Evolutionary conservation across 2,329 filamentous ascomycete genomes (phyloP).

Genomic region (Penicillium fuscoglaucum): DNA sequence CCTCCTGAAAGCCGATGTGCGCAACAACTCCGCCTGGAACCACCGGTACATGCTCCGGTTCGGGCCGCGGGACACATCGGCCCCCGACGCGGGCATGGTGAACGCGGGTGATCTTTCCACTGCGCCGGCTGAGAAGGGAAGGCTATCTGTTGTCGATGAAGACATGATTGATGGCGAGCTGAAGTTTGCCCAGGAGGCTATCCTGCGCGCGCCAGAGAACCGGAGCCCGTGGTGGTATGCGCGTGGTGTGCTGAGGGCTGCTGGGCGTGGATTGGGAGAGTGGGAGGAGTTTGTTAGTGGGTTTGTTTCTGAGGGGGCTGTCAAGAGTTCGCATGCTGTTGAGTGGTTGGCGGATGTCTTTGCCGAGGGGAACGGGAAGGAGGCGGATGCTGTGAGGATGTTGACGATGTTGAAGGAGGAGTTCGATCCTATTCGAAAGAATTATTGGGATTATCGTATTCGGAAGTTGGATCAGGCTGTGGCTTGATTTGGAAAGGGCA

Average conservation of each 20-base stretch:
- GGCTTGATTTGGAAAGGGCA: neutral
- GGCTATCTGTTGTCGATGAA: conserved; percentile 53
- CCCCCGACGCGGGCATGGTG: conserved; percentile 41
- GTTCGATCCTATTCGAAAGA: conserved; percentile 87
- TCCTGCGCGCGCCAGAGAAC: conserved; percentile 83
- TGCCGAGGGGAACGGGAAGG: conserved; percentile 39
- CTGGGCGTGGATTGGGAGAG: conserved; percentile 51
- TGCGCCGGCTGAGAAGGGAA: conserved; percentile 30
- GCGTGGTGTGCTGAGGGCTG: conserved; percentile 70
- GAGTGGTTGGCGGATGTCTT: conserved; percentile 52
- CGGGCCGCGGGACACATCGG: conserved; percentile 53
- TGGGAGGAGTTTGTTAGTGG: conserved; percentile 56
- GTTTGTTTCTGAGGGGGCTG: conserved; percentile 53
- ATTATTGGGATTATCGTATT: conserved; percentile 86
- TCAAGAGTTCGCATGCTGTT: conserved; percentile 61
- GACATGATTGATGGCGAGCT: conserved; percentile 73
- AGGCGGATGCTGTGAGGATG: conserved; percentile 65
- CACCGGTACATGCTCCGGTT: conserved; percentile 95
- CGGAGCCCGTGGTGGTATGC: conserved; percentile 94
- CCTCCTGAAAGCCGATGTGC: conserved; percentile 75
- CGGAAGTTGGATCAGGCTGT: conserved; percentile 31
- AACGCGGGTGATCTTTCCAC: conserved; percentile 22
- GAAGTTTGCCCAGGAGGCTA: conserved; percentile 69
- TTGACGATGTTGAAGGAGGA: conserved; percentile 73
- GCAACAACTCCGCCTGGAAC: conserved; percentile 98